Conservation (phyloP, 1,284 basidiomycete species). For the Ceratobasidium sp. region DNA sequence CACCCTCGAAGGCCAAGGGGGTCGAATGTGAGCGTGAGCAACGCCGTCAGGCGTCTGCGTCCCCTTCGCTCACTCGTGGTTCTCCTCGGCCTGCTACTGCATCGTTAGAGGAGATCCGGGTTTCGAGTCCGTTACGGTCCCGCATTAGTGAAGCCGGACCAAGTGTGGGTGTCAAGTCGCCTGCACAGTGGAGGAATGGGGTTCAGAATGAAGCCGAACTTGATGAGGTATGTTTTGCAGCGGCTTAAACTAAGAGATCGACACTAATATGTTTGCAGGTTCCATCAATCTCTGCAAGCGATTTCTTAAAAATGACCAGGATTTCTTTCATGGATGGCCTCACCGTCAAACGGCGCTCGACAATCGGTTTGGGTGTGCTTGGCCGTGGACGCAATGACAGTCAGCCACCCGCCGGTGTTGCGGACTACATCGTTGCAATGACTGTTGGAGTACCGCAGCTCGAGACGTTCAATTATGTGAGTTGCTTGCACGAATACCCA, state of each 20-base stretch:
- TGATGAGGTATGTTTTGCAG: conserved; percentile 6
- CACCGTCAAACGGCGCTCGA: conserved; percentile 45
- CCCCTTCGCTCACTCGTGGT: background rate
- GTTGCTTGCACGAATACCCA: background rate
- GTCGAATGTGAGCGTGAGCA: background rate
- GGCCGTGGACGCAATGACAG: conserved; percentile 17
- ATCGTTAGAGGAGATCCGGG: conserved; percentile 23
- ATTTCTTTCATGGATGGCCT: conserved; percentile 45
- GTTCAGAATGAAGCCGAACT: conserved; percentile 27
- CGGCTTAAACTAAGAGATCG: background rate
- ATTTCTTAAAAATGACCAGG: conserved; percentile 46
- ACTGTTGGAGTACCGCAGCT: conserved; percentile 43
- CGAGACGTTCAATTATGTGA: conserved; percentile 43
- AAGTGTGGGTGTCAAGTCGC: conserved; percentile 33
- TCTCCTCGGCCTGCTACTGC: conserved; percentile 15
- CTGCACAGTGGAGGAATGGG: conserved; percentile 27
- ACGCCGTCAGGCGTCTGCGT: conserved; percentile 5
- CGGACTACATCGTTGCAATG: conserved; percentile 44
- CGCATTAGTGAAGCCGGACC: conserved; percentile 3
- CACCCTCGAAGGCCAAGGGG: background rate
- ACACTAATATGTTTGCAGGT: conserved; percentile 13
- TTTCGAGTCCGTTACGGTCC: conserved; percentile 25
- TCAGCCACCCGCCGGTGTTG: conserved; percentile 18
- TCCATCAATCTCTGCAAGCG: conserved; percentile 41
- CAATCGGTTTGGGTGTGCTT: conserved; percentile 40